A percentile compares a stretch with the other conserved stretches of the same genome.
phyloP scores from a whole-genome alignment of 2,329 filamentous ascomycete species.

The Paracamarosporium sp. region DNA sequence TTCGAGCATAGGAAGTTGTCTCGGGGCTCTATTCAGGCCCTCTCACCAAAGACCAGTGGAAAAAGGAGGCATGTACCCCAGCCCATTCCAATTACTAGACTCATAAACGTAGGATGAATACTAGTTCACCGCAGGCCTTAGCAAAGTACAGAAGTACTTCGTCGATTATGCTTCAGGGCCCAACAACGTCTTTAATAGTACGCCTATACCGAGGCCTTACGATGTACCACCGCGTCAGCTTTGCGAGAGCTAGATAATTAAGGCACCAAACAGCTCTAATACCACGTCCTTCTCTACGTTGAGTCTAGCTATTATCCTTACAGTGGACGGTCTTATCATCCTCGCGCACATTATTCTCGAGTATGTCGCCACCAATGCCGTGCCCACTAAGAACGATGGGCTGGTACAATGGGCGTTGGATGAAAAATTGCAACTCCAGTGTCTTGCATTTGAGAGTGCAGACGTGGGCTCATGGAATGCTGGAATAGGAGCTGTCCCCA shows the following conservation, averaged over 20 bases:
- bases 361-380: slow-evolving; percentile 4
- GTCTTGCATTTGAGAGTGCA: slow-evolving; percentile 12
- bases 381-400: slow-evolving; percentile 7
- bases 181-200: slow-evolving; percentile 5
- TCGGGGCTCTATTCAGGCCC: neutral
- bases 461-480: slow-evolving; percentile 7
- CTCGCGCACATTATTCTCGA: slow-evolving; percentile 7
- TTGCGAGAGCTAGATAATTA: slow-evolving; percentile 9
- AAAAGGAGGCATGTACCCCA: neutral
- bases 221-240: slow-evolving; percentile 3
- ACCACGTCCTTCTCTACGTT: slow-evolving; percentile 12
- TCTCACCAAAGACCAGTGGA: slow-evolving; percentile 10
- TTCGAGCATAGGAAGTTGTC: slow-evolving; percentile 8
- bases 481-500: slow-evolving; percentile 4
- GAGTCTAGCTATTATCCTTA: slow-evolving; percentile 12
- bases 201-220: slow-evolving; percentile 4
- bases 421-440: slow-evolving; percentile 15
- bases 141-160: slow-evolving; percentile 9
- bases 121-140: slow-evolving; percentile 10
- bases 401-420: slow-evolving; percentile 12
- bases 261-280: slow-evolving; percentile 6
- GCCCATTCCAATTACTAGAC: neutral
- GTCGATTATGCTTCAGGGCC: slow-evolving; percentile 14
- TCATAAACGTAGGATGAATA: neutral
- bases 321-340: slow-evolving; percentile 7